Evolutionary conservation across 129 eudicot genomes (phyloP), one percentile per base, ranked within the genome.

Genomic region (Chrysanthemum lavandulifolium): DNA sequence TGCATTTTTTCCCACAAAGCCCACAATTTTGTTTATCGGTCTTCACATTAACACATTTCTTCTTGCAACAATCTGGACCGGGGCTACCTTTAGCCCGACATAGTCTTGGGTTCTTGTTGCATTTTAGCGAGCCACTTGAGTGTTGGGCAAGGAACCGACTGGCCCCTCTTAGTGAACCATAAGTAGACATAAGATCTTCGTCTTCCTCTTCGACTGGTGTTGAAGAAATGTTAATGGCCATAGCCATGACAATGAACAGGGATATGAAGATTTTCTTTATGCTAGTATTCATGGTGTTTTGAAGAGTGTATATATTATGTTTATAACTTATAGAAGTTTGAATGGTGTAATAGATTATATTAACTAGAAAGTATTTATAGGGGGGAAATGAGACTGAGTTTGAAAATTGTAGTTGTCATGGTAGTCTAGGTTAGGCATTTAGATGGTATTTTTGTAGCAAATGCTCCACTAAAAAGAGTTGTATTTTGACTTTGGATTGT

Each of bases 1-100:
- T 86, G 80, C 96, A 89, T 36, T 78, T 84, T 15, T 33, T 47
- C 50, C 96, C 96, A 36, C 96, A 89, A 13, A 47, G 53, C 11
- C 89, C 91, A 14, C 91, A 89, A 10, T 89, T 86, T 11, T 77
- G 76, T 65, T 71, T 72, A 61, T 89, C 91, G 1, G 67, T 81
- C 54, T 47, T 73, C 4, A 89, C 82, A 47, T 89, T 77, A 1
- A 89, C 96, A 49, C 96, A 89, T 77, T 76, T 84, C 69, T 79
- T 86, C n/a, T 74, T 76, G 80, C 96, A 89, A 60, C 96, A 89
- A 21, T 89, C 89, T 2, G 84, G 87, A 31, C 87, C 89, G 0
- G 79, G 71, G 62, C 96, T 88, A 13, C 89, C 89, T 66, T 56
- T 83, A 3, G 59, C 78, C 9, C 74, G 84, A 13, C 96, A 89